Conservation (phyloP, 305 asterid species). For the Fraxinus albicans region DNA sequence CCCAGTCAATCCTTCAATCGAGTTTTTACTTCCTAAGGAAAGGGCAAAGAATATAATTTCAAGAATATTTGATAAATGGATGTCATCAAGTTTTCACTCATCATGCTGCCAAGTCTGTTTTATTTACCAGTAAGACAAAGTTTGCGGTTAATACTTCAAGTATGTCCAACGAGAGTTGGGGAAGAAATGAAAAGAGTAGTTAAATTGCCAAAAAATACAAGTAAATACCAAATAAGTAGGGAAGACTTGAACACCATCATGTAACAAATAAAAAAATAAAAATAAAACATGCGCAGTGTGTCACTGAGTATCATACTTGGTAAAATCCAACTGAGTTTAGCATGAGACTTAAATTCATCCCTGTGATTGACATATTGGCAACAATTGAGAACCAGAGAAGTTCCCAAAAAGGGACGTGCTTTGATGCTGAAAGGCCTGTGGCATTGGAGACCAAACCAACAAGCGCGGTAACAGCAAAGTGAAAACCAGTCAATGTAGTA, state of each 20-base stretch:
- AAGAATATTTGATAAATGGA: neutral
- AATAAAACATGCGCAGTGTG: slow-evolving; percentile 1
- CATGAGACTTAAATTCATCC: slow-evolving; percentile 97
- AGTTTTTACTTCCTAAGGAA: neutral
- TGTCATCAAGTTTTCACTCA: neutral
- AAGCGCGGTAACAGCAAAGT: slow-evolving; percentile 85
- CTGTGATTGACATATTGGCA: slow-evolving; percentile 88
- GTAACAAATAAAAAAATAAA: slow-evolving; percentile 3
- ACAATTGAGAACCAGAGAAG: slow-evolving; percentile 93
- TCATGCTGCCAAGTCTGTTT: neutral
- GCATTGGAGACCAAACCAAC: slow-evolving; percentile 91
- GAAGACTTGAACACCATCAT: neutral
- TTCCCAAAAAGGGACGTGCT: slow-evolving; percentile 94
- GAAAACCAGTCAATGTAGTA: slow-evolving; percentile 89
- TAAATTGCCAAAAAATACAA: neutral
- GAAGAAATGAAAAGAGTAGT: neutral
- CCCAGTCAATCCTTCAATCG: neutral
- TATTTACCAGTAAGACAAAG: neutral
- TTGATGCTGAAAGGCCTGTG: slow-evolving; percentile 70
- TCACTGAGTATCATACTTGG: slow-evolving; percentile 54
- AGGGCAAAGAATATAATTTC: neutral
- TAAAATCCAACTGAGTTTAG: slow-evolving; percentile 91
- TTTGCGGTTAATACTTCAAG: neutral
- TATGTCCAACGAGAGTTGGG: neutral
- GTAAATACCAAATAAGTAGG: neutral